Evolutionary conservation across 768 basidiomycete species (phyloP), one percentile per base, ranked within the genome.

Genomic region (Termitomyces sp.): DNA sequence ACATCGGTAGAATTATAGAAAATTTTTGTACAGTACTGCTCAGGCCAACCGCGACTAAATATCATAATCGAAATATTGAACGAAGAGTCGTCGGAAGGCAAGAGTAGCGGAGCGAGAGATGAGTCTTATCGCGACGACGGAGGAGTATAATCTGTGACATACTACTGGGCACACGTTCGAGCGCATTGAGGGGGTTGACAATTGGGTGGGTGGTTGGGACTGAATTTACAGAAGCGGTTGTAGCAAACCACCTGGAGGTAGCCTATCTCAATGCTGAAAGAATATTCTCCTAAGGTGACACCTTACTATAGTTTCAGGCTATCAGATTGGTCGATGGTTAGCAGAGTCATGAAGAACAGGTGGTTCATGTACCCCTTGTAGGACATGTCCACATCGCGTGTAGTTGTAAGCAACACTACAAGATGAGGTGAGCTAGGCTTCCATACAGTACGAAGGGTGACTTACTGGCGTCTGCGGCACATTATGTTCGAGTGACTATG

Each of bases 221-320:
- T 84, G 62, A 84, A 83, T 46, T 56, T 61, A 68, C 84, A 85
- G 44, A 68, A 70, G 32, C 59, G 57, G 53, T 65, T 71, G 11
- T 17, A 17, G 34, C 48, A 49, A 49, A 49, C 22, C 2, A 49
- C 48, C 47, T 48, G 21, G 22, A n/a, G 14, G 35, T 9, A 17
- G 22, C n/a, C 3, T 7, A 17, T 49, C 1, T 37, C 24, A 37
- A 5, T n/a, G 5, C 17, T n/a, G 9, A 1, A 35, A 17, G 15
- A 26, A 21, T 12, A 26, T 4, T n/a, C 11, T 5, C 22, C 11
- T 2, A 17, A 49, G 24, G 34, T 26, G 7, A 12, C 34, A 35
- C 4, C 17, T 37, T 24, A 49, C 48, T 35, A 37, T 10, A 11
- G 48, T 26, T 24, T 49, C 48, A 26, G 35, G 48, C 48, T 49